Evolutionary conservation across 192 early-diverging fungal species (phyloP).

Genomic region (Fimicolochytrium jonesii): DNA sequence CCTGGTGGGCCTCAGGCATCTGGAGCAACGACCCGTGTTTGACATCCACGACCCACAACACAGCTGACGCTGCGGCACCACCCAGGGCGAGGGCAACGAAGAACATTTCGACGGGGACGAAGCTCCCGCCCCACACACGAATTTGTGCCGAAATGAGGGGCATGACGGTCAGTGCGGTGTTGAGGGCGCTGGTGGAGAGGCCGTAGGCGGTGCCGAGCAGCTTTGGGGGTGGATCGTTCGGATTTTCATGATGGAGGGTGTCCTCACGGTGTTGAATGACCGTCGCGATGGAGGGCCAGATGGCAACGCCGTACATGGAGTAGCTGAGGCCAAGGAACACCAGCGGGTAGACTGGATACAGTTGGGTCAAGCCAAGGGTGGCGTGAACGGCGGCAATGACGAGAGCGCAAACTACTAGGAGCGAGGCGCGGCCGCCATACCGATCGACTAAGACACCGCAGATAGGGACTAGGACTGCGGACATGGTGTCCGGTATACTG

Average conservation of each 20-base stretch:
- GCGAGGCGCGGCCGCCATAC: conserved; percentile 46
- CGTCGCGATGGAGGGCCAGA: conserved; percentile 60
- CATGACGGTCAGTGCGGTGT: conserved; percentile 45
- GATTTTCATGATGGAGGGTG: conserved; percentile 14
- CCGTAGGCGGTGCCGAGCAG: conserved; percentile 51
- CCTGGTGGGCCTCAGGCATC: conserved; percentile 6
- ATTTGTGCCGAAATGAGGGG: conserved; percentile 46
- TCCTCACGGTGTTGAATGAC: conserved; percentile 50
- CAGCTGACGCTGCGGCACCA: conserved; percentile 19
- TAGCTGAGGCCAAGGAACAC: conserved; percentile 55
- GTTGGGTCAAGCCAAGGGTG: conserved; percentile 45
- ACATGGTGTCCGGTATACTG: conserved; percentile 61
- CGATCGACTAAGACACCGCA: conserved; percentile 57
- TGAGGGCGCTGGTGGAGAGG: conserved; percentile 40
- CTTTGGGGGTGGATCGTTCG: conserved; percentile 16
- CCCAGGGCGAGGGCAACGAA: conserved; percentile 38
- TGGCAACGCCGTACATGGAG: conserved; percentile 57
- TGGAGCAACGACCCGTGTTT: conserved; percentile 18
- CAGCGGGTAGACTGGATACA: conserved; percentile 50
- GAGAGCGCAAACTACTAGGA: conserved; percentile 50
- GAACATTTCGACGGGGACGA: conserved; percentile 41
- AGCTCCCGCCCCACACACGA: conserved; percentile 36
- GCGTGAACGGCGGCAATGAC: conserved; percentile 53
- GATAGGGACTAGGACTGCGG: conserved; percentile 54
- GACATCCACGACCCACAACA: conserved; percentile 27